phyloP scores from a whole-genome alignment of 1,139 yeast genomes.

The Kodamaea ohmeri region DNA sequence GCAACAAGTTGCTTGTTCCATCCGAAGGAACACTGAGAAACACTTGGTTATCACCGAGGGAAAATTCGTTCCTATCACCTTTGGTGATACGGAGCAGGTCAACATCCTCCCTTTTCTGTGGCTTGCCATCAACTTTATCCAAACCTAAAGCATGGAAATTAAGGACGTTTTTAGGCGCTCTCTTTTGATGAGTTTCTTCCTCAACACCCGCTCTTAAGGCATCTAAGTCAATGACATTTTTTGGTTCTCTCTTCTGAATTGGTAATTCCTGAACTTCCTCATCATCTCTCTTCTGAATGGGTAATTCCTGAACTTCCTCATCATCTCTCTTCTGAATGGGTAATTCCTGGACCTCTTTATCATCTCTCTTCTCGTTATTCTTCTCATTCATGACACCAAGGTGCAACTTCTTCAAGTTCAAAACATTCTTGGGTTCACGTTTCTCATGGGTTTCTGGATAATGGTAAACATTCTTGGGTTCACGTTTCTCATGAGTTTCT shows the following conservation, averaged over 20 bases:
- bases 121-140: slow-evolving; percentile 2
- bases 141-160: slow-evolving; percentile 8
- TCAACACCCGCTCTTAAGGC: slow-evolving; percentile 7
- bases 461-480: slow-evolving; percentile 1
- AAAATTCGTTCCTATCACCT: slow-evolving; percentile 1
- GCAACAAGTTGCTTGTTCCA: slow-evolving; percentile 24
- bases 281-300: background rate
- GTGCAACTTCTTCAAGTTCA: slow-evolving; percentile 15
- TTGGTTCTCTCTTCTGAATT: slow-evolving; percentile 9
- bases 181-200: slow-evolving; percentile 12
- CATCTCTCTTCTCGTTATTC: background rate
- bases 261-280: background rate
- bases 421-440: slow-evolving; percentile 19
- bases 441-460: no score
- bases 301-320: no score
- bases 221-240: slow-evolving; percentile 20
- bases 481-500: no score
- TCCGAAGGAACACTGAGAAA: slow-evolving; percentile 1
- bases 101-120: background rate
- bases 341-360: background rate
- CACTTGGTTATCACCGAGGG: slow-evolving; percentile 8
- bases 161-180: slow-evolving; percentile 24
- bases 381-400: background rate
- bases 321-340: background rate
- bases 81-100: background rate